Evolutionary conservation across 805 yeast species (phyloP).

Genomic region (Allodekkera sacchari): DNA sequence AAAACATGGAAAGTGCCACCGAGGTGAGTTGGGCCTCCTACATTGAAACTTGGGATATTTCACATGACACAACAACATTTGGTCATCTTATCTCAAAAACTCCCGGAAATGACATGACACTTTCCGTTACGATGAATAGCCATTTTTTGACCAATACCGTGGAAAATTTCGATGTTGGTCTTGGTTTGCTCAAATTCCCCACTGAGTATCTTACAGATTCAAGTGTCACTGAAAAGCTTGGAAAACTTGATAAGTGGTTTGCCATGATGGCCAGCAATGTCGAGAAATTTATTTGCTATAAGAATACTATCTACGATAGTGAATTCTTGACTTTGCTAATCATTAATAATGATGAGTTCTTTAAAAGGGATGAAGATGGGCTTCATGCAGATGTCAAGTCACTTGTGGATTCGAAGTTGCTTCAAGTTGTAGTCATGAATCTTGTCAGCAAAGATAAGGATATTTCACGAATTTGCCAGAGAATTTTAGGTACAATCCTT

Average conservation of each 20-base stretch:
- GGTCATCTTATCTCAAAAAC: constrained; percentile 8
- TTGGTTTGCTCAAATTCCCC: constrained; percentile 24
- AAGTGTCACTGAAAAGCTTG: constrained; percentile 16
- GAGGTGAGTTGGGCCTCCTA: constrained; percentile 54
- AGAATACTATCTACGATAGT: constrained; percentile 47
- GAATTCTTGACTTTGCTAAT: constrained; percentile 57
- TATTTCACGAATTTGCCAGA: constrained; percentile 29
- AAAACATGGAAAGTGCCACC: constrained; percentile 45
- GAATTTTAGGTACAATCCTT: constrained; percentile 37
- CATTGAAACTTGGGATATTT: constrained; percentile 60
- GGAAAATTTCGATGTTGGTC: constrained; percentile 21
- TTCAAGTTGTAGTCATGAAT: constrained; percentile 42
- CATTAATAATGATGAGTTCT: constrained; percentile 57
- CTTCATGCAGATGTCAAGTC: constrained; percentile 42
- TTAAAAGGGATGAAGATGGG: constrained; percentile 22
- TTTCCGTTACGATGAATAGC: too few species aligned
- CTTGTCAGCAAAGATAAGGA: constrained; percentile 29
- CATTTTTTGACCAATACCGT: too few species aligned
- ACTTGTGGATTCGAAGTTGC: constrained; percentile 47
- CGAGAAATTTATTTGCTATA: too few species aligned
- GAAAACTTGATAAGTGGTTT: constrained; percentile 22
- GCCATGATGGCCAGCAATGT: too few species aligned
- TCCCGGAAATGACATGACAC: too few species aligned
- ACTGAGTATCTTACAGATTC: constrained; percentile 3
- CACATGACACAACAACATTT: constrained; percentile 15